Base-by-base conservation (phyloP, 2,329 filamentous ascomycete species). In the Diaporthe aspalathi region DNA sequence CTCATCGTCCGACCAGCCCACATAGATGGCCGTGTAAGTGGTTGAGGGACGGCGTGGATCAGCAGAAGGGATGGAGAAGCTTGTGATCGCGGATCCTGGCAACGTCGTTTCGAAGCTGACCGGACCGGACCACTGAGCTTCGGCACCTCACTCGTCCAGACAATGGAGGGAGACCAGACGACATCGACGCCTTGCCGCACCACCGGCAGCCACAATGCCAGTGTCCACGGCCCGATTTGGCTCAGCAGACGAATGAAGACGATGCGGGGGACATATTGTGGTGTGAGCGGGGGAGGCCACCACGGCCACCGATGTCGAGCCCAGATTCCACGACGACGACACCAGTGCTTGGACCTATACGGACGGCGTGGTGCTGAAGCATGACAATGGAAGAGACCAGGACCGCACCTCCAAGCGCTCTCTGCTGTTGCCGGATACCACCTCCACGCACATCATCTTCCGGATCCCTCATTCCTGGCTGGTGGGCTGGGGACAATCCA, bases 41-140 rank as follows among this genome's bases (percentile, higher is more conserved):
- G 43, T 63, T 27, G n/a, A 63, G 43, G 29, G 43, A 24, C 27
- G 27, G 60, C 43, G n/a, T 27, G 60, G 29, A 43, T 49, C 24
- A 22, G 60, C 60, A 63, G n/a, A 43, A 63, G 60, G 60, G 60
- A 35, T 63, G 43, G 27, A 27, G 20, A 63, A 22, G 60, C 60
- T 63, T 63, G 60, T 63, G 60, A 63, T 63, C 60, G 43, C 60
- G 32, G 60, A 63, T 63, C 60, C 43, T 63, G 60, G 60, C 43
- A 35, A 63, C 60, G 40, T 49, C 60, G 43, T 63, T 63, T 63
- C 14, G 43, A 47, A 35, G 43, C 60, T 63, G 60, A 63, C 60
- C 27, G 29, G n/a, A 22, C 57, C 5, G 52, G 40, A 49, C 70
- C 70, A 72, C 50, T 72, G 67, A 70, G 54, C 65, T 43, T 50